Base-by-base conservation (phyloP, 108 stramenopile genomes). In the Stephanodiscus minutulus region DNA sequence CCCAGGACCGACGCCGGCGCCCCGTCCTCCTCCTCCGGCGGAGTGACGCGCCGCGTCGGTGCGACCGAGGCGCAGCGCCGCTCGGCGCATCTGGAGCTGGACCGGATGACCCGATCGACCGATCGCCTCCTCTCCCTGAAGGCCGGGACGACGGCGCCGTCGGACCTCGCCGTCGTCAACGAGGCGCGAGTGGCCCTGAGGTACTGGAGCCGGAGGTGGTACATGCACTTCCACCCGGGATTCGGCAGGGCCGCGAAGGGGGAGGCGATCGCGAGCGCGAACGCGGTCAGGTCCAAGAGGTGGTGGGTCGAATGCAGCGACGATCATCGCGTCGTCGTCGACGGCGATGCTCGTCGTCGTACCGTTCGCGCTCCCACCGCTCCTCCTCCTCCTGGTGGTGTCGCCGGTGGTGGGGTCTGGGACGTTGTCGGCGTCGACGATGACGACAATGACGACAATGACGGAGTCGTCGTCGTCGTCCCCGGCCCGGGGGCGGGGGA, bases 151-250 rank as follows among this genome's bases (percentile, higher is more conserved):
- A 29, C 35, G 36, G 5, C 59, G 36, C 4, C 10, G n/a, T 2
- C 5, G 8, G 21, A 60, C 59, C 18, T 69, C 18, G 72, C 79
- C 5, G 44, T 73, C 39, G 68, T 80, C 21, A 80, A 80, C 55
- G 72, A 80, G 52, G 61, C 68, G 17, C 44, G 72, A 0, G 79
- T 80, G 29, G 72, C 68, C 9, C 11, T 80, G 20, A 29, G 73
- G 9, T 80, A 80, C 44, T 80, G 79, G 79, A 64, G 68, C 0
- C 46, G 79, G 33, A 21, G 79, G 46, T 80, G 79, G 79, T 80
- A 80, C 55, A 80, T 80, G 72, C 79, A 80, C 60, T 73, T 69
- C 20, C 79, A 80, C 35, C 79, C 79, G 15, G 79, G 79, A 5
- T 80, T 80, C 53, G 79, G 79, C 2, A 61, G 79, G 18, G 79